A percentile compares a stretch with the other conserved stretches of the same genome.
Conservation (phyloP, 179 eudicot species). For the Dionaea muscipula region DNA sequence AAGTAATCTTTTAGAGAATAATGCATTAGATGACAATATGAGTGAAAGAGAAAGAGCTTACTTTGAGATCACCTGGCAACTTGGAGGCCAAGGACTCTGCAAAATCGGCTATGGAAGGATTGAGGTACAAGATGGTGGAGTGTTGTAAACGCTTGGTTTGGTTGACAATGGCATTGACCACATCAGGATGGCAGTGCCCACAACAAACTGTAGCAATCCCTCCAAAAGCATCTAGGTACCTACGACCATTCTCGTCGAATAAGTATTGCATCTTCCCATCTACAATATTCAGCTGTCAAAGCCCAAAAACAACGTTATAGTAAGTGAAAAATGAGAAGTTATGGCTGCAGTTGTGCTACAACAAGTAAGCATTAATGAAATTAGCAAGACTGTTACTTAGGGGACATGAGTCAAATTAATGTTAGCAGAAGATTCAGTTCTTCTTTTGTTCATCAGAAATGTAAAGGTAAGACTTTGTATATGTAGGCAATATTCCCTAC, state of each 20-base stretch:
- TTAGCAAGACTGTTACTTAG: too few relatives aligned
- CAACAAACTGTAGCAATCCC: conserved; percentile 78
- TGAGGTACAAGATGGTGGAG: conserved; percentile 66
- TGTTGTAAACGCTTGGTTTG: conserved; percentile 69
- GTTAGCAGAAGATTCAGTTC: too few relatives aligned
- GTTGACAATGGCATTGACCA: conserved; percentile 52
- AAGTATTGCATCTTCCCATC: conserved; percentile 89
- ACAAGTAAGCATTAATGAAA: too few relatives aligned
- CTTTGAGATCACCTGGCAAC: conserved; percentile 85
- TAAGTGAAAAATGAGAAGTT: background rate
- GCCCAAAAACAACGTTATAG: background rate
- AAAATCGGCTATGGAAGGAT: conserved; percentile 63
- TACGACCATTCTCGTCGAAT: conserved; percentile 65
- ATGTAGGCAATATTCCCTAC: too few relatives aligned
- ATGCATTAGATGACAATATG: background rate
- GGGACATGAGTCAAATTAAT: too few relatives aligned
- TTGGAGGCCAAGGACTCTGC: conserved; percentile 85
- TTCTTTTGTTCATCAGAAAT: too few relatives aligned
- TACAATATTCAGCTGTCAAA: conserved; percentile 54
- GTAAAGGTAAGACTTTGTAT: too few relatives aligned
- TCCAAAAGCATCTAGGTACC: conserved; percentile 78
- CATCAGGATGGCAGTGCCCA: conserved; percentile 92
- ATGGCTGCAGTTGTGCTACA: too few relatives aligned
- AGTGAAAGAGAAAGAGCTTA: conserved; percentile 8
- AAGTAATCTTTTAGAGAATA: too few relatives aligned